Evolutionary conservation across 768 basidiomycete species (phyloP), one percentile per base, ranked within the genome.

Genomic region (Termitomyces sp.): DNA sequence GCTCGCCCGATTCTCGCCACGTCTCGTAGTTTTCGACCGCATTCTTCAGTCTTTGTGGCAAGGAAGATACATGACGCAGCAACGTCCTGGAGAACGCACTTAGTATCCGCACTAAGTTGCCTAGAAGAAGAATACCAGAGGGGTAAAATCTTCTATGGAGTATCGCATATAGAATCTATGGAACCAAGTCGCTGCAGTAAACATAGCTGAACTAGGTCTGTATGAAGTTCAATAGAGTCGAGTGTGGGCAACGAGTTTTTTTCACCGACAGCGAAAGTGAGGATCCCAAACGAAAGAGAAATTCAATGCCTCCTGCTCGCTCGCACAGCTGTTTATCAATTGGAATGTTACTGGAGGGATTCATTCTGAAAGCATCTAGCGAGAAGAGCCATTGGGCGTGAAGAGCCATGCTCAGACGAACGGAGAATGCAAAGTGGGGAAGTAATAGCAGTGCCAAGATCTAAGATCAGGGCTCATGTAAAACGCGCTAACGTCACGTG

Each of bases 11-110:
- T 81, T 60, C 80, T 79, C 9, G 91, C 88, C 25, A 93, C 89
- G 64, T 94, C 91, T n/a, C 87, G 79, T 14, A 94, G 79, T 66
- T 93, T 94, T 51, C 91, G 77, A 34, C 89, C 89, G 62, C 89
- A 92, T 70, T 94, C 91, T 68, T 94, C 91, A 1, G 90, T 93
- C 69, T 94, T 94, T n/a, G 91, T 91, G 0, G 91, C 89, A 56
- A 94, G 79, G 65, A 94, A 94, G 58, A 94, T 83, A 68, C 90
- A 93, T 4, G 91, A 79, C 12, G 89, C 91, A 28, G 92, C 91
- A 41, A 91, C 85, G 61, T 91, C 86, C 91, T 94, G 60, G 48
- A 57, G 37, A 28, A 47, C 51, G 47, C 59, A 14, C 54, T 28
- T 60, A 37, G 59, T 56, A 60, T 23, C 47, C 11, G 50, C 4